phyloP scores from a whole-genome alignment of 139 green algal genomes.

The Nannochloris sp. region DNA sequence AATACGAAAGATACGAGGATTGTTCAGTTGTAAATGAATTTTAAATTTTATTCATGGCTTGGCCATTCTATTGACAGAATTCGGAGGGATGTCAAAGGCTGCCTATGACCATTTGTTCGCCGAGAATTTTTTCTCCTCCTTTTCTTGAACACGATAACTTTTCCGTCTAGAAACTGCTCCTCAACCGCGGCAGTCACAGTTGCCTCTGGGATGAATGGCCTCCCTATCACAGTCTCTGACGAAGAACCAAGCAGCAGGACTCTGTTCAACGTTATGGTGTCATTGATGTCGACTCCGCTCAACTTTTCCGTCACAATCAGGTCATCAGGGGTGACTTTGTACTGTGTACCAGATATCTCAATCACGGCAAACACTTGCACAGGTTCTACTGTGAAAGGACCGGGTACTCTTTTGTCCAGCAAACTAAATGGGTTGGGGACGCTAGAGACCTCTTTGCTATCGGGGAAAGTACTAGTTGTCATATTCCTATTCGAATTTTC shows the following conservation, averaged over 20 bases:
- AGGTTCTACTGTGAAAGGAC: slow-evolving; percentile 12
- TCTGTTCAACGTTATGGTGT: slow-evolving; percentile 35
- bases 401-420: not conserved
- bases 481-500: no score
- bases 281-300: slow-evolving; percentile 40
- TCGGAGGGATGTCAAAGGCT: slow-evolving; percentile 32
- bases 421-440: not conserved
- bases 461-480: no score
- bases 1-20: slow-evolving; percentile 54
- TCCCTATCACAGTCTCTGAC: slow-evolving; percentile 49
- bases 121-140: slow-evolving; percentile 71
- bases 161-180: slow-evolving; percentile 69
- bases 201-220: slow-evolving; percentile 38
- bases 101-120: slow-evolving; percentile 50
- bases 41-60: no score
- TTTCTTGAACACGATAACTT: slow-evolving; percentile 82
- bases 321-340: slow-evolving; percentile 57
- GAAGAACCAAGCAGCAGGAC: slow-evolving; percentile 49
- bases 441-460: no score
- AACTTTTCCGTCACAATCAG: slow-evolving; percentile 58
- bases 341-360: slow-evolving; percentile 54
- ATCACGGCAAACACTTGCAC: slow-evolving; percentile 51
- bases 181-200: slow-evolving; percentile 41
- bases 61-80: slow-evolving; percentile 16
- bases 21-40: not conserved